Evolutionary conservation across 139 green algal genomes (phyloP), one percentile per base, ranked within the genome.

Genomic region (Picochlorum sp.): DNA sequence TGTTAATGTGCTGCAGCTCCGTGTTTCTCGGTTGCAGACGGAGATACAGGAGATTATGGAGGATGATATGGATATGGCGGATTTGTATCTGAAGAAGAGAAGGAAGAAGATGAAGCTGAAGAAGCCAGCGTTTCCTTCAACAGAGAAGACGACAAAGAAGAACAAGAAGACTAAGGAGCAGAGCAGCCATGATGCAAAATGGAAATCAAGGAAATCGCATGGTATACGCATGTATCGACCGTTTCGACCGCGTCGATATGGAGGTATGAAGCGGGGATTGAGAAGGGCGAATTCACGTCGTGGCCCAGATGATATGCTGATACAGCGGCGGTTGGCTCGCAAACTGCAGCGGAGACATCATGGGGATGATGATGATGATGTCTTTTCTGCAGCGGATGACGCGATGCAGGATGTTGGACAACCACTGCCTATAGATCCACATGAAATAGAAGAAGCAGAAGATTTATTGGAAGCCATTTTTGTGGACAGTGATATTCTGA

Each of bases 361-460:
- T 26, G 24, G 24, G 24, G 18, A 6, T 18, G 11, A 24, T 24
- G 49, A 55, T 55, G 6, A 13, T 55, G 49, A 55, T 24, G 49
- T 8, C 18, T 21, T 55, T 21, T 55, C 49, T 55, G 18, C 18
- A 55, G 49, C 49, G 15, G 49, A 18, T 24, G 49, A 55, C 0
- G 49, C 49, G 15, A 24, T 55, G 6, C 15, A 55, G 1, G n/a
- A 6, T 2, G 2, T 13, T 55, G 18, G 49, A 55, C 49, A 55
- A 55, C n/a, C 18, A 13, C 49, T 20, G 0, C n/a, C 15, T 21
- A 14, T 59, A 8, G 58, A 65, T 30, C 58, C 58, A 7, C 58
- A 65, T 31, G 41, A 65, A 26, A 65, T 65, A 31, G 58, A 65
- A 26, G 58, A 65, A 51, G 58, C 58, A 21, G 58, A 65, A 52